Conservation (phyloP, 2,329 filamentous ascomycete species). For the Xylariales sp. region DNA sequence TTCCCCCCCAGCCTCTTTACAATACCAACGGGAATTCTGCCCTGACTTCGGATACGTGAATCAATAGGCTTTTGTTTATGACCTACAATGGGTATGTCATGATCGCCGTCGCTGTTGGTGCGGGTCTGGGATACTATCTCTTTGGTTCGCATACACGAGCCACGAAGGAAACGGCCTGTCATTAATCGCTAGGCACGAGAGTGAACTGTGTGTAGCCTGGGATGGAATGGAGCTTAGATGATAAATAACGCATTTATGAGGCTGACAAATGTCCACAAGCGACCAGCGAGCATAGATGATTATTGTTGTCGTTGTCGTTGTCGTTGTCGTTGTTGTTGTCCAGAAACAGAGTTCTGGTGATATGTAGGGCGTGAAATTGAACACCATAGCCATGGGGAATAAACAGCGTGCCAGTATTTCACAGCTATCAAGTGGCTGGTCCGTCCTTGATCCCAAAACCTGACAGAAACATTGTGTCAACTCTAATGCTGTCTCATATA, state of each 20-base stretch:
- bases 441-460: not conserved
- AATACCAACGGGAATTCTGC: not conserved
- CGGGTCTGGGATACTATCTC: slow-evolving; percentile 85
- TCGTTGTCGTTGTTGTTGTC: not conserved
- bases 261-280: not conserved
- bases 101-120: slow-evolving; percentile 88
- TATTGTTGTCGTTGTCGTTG: not conserved
- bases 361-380: not conserved
- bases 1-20: not conserved
- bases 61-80: slow-evolving; percentile 91
- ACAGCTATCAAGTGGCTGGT: not conserved
- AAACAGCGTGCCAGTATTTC: not conserved
- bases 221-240: not conserved
- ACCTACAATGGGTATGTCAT: slow-evolving; percentile 99
- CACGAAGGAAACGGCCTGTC: slow-evolving; percentile 90
- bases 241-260: slow-evolving; percentile 5
- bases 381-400: not conserved
- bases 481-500: slow-evolving; percentile 2
- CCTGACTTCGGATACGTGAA: not conserved
- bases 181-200: slow-evolving; percentile 60
- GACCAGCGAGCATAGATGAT: slow-evolving; percentile 9
- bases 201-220: not conserved
- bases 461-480: not conserved
- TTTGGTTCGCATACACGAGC: slow-evolving; percentile 79
- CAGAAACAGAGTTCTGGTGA: not conserved